These are phyloP conservation scores for Starmerella kuoi DNA, from an alignment of 805 yeast genomes.

Conservation along the genomic window DNA sequence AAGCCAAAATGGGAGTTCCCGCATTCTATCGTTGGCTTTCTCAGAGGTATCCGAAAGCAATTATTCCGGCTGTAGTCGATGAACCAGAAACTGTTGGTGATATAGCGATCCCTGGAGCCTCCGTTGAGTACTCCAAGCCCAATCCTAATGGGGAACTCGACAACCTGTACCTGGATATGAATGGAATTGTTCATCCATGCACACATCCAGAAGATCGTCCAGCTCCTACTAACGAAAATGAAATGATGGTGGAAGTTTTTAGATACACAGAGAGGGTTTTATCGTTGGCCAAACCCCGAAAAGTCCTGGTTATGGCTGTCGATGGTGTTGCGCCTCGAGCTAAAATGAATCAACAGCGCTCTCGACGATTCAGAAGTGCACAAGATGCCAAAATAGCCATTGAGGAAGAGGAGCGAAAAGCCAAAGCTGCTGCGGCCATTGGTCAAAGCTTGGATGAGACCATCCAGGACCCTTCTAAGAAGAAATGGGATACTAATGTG, in stretches of 20 bases:
- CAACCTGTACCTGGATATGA: constrained; percentile 90
- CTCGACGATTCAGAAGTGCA: constrained; percentile 86
- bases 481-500: constrained; percentile 89
- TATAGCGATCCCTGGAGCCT: constrained; percentile 42
- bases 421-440: constrained; percentile 39
- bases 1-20: constrained; percentile 76
- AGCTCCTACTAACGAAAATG: constrained; percentile 92
- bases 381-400: constrained; percentile 72
- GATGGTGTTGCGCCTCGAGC: constrained; percentile 99
- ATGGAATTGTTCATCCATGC: constrained; percentile 98
- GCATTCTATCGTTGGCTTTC: constrained; percentile 96
- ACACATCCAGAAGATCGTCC: constrained; percentile 96
- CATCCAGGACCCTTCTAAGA: constrained; percentile 55
- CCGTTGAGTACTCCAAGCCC: constrained; percentile 46
- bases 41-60: constrained; percentile 82
- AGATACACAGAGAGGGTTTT: constrained; percentile 84
- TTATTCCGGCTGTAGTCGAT: constrained; percentile 78
- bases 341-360: constrained; percentile 92
- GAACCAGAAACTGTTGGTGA: constrained; percentile 42
- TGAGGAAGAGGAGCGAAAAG: constrained; percentile 35
- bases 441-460: constrained; percentile 71
- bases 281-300: constrained; percentile 88
- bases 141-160: constrained; percentile 95
- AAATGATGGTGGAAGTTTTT: constrained; percentile 89
- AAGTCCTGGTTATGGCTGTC: constrained; percentile 85